Base-by-base conservation (phyloP, 148 eudicot genomes). In the Pharnaceum exiguum region DNA sequence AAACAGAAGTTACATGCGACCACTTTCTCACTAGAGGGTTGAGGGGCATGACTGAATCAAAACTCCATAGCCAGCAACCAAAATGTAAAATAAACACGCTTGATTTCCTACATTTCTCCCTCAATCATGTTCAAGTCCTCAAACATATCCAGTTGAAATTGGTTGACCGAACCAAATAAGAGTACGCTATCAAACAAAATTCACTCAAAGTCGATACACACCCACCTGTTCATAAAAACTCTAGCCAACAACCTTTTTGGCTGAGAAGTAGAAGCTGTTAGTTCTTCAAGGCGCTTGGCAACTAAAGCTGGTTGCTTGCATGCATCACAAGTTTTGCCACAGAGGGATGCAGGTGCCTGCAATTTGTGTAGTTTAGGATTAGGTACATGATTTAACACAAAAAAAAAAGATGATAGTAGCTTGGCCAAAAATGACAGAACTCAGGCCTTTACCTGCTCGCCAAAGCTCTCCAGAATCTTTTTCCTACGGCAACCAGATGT, bases 391-490 rank as follows among this genome's bases (percentile, higher is more conserved):
- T 31, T 23, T 51, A 7, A 22, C n/a, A 11, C 11, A 7, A 30
- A 46, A n/a, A 21, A 43, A 0, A 32, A 24, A 15, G 16, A 2
- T 2, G 10, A 4, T 7, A 45, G 23, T 9, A 21, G 11, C 13
- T 21, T 7, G 17, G 13, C 4, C 1, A 11, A 51, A 39, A 39
- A 10, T 25, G 18, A 35, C 24, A 17, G 6, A 28, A 22, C 26
- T 22, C 38, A 27, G 33, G 7, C 10, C 39, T 23, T 19, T 40
- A 90, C 97, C 95, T 82, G 80, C 59, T 90, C 97, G 50, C 93
- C 97, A 77, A 90, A 90, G 73, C 81, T 69, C 73, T 73, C 83
- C 24, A 90, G 89, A 69, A 90, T 80, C 70, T 75, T 84, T 75
- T 73, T 82, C 79, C 97, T 78, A 36, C 95, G 93, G 54, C 97